Conservation (phyloP, 768 basidiomycete species). For the Tylopilus sp. region DNA sequence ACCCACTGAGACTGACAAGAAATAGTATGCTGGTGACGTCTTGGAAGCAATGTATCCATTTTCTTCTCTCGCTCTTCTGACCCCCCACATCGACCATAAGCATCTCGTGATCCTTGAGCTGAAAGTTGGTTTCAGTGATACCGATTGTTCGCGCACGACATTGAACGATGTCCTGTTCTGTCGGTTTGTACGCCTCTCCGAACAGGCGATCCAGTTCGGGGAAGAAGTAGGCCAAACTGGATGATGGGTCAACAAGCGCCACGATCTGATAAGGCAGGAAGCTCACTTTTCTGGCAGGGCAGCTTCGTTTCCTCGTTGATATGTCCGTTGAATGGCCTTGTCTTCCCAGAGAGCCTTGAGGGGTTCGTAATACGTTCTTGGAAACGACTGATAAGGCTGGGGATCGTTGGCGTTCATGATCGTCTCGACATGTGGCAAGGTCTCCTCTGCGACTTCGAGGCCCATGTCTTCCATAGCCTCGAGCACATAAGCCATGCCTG, state of each 20-base stretch:
- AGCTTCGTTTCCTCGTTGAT: constrained; percentile 81
- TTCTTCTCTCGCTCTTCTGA: constrained; percentile 89
- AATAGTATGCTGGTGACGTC: constrained; percentile 93
- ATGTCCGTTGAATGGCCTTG: constrained; percentile 69
- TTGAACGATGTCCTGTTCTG: constrained; percentile 85
- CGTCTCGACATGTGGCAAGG: constrained; percentile 53
- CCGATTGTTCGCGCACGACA: constrained; percentile 87
- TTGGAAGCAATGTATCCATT: constrained; percentile 95
- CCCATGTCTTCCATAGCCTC: constrained; percentile 91
- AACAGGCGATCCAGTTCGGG: constrained; percentile 78
- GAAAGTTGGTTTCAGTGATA: constrained; percentile 85
- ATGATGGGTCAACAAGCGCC: not conserved
- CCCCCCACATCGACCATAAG: constrained; percentile 93
- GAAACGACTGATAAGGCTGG: constrained; percentile 79
- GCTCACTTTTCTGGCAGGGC: constrained; percentile 87
- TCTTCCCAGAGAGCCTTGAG: constrained; percentile 77
- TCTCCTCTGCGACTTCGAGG: constrained; percentile 64
- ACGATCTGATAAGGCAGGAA: not conserved
- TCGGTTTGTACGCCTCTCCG: constrained; percentile 64
- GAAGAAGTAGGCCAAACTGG: constrained; percentile 74
- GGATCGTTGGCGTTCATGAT: constrained; percentile 71
- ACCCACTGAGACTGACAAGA: constrained; percentile 86
- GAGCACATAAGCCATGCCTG: constrained; percentile 78
- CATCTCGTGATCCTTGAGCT: constrained; percentile 75
- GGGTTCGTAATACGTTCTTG: constrained; percentile 59